A percentile compares a stretch with the other conserved stretches of the same genome.
phyloP scores from a whole-genome alignment of 495 filamentous ascomycete genomes.

The Melanomma pulvis-pyrius region DNA sequence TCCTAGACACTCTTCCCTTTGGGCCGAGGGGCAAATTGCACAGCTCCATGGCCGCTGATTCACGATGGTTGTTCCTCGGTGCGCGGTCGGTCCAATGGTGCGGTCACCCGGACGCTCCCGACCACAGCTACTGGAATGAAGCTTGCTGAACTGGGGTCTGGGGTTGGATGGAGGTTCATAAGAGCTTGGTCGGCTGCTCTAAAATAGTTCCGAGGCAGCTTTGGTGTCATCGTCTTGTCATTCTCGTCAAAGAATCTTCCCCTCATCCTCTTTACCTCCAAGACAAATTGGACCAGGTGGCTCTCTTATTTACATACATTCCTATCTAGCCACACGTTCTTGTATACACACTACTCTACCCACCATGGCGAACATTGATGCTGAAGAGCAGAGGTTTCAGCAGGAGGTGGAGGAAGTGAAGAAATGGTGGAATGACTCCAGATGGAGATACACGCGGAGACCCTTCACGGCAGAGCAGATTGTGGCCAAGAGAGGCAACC shows the following conservation, averaged over 20 bases:
- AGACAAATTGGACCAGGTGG: not conserved
- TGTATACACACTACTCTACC: conserved; percentile 5
- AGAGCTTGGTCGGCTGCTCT: conserved; percentile 28
- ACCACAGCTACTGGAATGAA: conserved; percentile 20
- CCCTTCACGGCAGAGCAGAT: conserved; percentile 97
- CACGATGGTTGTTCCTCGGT: conserved; percentile 16
- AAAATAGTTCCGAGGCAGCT: conserved; percentile 4
- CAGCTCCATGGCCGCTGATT: conserved; percentile 3
- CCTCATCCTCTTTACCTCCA: not conserved
- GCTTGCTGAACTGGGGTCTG: conserved; percentile 15
- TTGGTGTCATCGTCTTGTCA: conserved; percentile 21
- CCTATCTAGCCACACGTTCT: not conserved
- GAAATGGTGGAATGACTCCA: conserved; percentile 88
- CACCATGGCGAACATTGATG: conserved; percentile 51
- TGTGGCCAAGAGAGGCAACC: conserved; percentile 86
- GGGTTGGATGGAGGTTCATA: conserved; percentile 20
- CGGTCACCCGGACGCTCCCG: conserved; percentile 27
- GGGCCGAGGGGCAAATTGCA: conserved; percentile 33
- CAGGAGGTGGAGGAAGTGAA: conserved; percentile 85
- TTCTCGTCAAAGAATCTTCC: not conserved
- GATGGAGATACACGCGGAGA: conserved; percentile 91
- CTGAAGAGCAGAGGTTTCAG: conserved; percentile 77
- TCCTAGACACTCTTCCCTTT: conserved; percentile 24
- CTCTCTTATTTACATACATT: not conserved
- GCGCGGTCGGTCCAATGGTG: conserved; percentile 31